Evolutionary conservation across 225 moss, liverwort and hornwort species (phyloP), one percentile per base, ranked within the genome.

Genomic region (Marchantia paleacea): DNA sequence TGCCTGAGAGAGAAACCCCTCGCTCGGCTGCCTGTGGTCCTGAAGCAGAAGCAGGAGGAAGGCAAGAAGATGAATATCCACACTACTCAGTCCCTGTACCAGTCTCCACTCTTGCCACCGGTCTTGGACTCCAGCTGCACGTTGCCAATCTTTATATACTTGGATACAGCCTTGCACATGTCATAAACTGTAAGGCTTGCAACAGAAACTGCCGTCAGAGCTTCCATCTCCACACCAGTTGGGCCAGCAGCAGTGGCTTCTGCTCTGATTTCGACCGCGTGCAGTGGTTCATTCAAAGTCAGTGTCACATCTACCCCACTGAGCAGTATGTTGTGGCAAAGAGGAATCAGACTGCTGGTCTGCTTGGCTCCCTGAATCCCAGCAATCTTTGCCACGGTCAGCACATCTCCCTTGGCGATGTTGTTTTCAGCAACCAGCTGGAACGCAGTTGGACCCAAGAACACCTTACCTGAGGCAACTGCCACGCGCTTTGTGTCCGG

Each of bases 141-240:
- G 39, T 89, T 86, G 24, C 83, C 69, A 60, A 95, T 93, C 66
- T 50, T 85, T 39, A 97, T 97, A 63, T 91, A 86, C 84, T 95
- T 97, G 3, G 91, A 84, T 55, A 93, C 93, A 29, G 93, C 91
- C 88, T 97, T 97, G 71, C 97, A 97, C 95, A 97, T 97, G 55
- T 97, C 97, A 60, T 97, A 97, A 50, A 97, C 87, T 18, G 93
- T 91, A 49, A 97, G 95, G 81, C 93, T 82, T 16, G 97, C 97
- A 74, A 97, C 78, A 52, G 93, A 88, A 31, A 97, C 95, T 9
- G 97, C 97, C 26, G 92, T 92, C 69, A 97, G 91, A 57, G 97
- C 97, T 84, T 97, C 97, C 95, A 97, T 95, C 87, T 97, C 97
- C 76, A 97, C 97, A 67, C 95, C 97, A 47, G 93, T 95, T 10